Conservation (phyloP, 2,329 filamentous ascomycete species). For the Aspergillus caelatus region DNA sequence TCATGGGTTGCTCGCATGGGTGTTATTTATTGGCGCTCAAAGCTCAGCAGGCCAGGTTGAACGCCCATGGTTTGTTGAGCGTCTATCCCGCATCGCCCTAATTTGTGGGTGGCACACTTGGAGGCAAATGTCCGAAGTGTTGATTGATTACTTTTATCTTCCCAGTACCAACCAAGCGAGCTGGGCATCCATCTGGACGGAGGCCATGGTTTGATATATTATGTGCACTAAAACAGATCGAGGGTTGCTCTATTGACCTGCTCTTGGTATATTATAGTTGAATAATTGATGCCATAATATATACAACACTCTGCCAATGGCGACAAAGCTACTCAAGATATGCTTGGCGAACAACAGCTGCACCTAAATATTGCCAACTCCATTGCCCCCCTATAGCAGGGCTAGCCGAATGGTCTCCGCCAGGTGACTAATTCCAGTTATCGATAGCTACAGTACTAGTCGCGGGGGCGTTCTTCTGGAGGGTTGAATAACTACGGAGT, state of each 20-base stretch:
- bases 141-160: slow-evolving; percentile 35
- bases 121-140: slow-evolving; percentile 29
- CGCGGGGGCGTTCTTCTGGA: too few relatives aligned
- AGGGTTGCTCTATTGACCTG: neutral
- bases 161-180: slow-evolving; percentile 23
- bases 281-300: neutral
- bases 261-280: neutral
- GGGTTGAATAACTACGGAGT: too few relatives aligned
- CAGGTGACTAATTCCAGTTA: too few relatives aligned
- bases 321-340: neutral
- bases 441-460: too few relatives aligned
- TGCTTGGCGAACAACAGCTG: neutral
- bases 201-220: slow-evolving; percentile 25
- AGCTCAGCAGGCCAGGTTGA: slow-evolving; percentile 32
- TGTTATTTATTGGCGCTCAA: slow-evolving; percentile 37
- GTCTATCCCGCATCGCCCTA: slow-evolving; percentile 26
- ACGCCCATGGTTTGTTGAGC: slow-evolving; percentile 35
- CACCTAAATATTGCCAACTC: neutral
- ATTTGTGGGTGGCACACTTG: slow-evolving; percentile 35
- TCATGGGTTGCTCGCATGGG: slow-evolving; percentile 34
- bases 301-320: neutral
- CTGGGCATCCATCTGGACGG: slow-evolving; percentile 36
- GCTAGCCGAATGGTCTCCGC: too few relatives aligned
- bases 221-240: neutral
- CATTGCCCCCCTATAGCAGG: too few relatives aligned